Conservation (phyloP, 768 basidiomycete genomes). For the Mycena albidolilacea region DNA sequence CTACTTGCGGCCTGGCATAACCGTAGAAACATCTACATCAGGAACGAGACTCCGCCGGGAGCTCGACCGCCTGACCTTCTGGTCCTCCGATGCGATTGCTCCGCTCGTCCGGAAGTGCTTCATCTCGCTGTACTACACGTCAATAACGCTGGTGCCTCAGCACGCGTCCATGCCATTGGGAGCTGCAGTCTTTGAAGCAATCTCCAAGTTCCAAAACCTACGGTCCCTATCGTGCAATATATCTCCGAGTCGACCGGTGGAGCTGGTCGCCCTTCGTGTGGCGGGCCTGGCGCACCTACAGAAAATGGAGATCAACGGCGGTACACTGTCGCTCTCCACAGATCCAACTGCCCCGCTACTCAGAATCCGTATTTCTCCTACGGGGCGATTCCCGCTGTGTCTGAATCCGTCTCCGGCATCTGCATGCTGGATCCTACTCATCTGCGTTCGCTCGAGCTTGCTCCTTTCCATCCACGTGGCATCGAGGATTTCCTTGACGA, state of each 20-base stretch:
- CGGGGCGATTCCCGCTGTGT: neutral
- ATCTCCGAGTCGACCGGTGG: neutral
- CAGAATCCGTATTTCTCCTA: constrained; percentile 3
- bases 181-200: neutral
- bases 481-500: constrained; percentile 3
- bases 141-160: neutral
- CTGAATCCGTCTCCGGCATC: neutral
- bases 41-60: neutral
- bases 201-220: constrained; percentile 16
- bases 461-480: neutral
- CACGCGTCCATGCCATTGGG: neutral
- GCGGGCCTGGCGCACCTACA: neutral
- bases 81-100: constrained; percentile 12
- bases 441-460: constrained; percentile 2
- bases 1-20: neutral
- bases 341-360: neutral
- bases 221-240: neutral
- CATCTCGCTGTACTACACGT: neutral
- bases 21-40: neutral
- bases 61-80: constrained; percentile 7
- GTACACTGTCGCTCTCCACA: neutral
- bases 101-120: constrained; percentile 8
- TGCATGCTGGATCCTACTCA: neutral
- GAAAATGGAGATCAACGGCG: neutral
- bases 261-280: neutral